Base-by-base conservation (phyloP, 345 rosid genomes). In the Isatis tinctoria region DNA sequence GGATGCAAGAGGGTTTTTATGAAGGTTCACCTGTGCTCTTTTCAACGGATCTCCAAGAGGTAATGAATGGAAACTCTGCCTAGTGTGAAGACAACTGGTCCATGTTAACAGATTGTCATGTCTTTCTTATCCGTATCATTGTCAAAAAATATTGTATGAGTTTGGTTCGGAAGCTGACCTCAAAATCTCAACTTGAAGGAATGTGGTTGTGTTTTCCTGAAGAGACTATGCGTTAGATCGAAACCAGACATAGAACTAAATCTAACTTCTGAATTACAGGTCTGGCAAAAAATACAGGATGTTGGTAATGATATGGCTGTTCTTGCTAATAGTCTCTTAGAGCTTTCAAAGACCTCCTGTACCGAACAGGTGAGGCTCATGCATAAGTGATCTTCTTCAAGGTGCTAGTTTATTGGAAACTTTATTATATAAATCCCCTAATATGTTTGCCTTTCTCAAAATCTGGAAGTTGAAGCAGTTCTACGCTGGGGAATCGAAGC, bases 1-100 rank as follows among this genome's bases (percentile, higher is more conserved):
- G 87, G 82, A 88, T 90, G 98, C 88, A 84, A 75, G 86, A 85
- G 27, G 98, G 97, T 79, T 78, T 72, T 41, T 95, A 95, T 85
- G 98, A 87, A 63, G 27, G 14, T 16, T 83, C 87, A 8, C 98
- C 92, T 59, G 8, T 39, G 72, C 92, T 83, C 62, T 87, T 95
- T 78, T 68, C 72, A 62, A 68, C 79, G 4, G 96, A 95, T 84
- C 71, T 92, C 65, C 84, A 80, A 68, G 84, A 77, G 97, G 99
- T 95, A 76, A 73, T 56, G 51, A 76, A 4, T 47, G 13, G 52
- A 43, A 53, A 58, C 8, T 45, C 70, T 53, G 67, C 51, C 2
- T 73, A 59, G 10, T 28, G 10, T 70, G 20, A 47, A 36, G 47
- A 64, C 44, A 58, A 33, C 28, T 32, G n/a, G 43, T 53, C 33